Evolutionary conservation across 768 basidiomycete species (phyloP), one percentile per base, ranked within the genome.

Genomic region (Phanerochaete sordida): DNA sequence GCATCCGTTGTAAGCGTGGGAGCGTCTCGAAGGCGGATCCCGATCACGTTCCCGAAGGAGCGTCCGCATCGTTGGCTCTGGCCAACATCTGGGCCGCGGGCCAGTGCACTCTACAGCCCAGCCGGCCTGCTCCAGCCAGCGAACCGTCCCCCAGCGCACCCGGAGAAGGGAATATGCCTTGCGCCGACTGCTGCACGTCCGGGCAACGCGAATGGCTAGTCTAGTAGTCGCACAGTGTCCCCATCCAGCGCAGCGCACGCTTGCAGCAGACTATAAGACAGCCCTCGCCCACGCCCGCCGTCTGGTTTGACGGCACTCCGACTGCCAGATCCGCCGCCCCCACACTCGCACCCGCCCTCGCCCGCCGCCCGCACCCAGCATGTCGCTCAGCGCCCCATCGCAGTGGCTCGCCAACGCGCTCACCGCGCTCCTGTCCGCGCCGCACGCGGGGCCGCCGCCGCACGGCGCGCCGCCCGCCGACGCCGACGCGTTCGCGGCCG

Each of bases 401-500:
- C 47, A 62, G 45, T 62, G 61, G 61, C 61, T 62, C 48, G 61
- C 61, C 39, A 39, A 62, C 49, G 61, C 54, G 31, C 56, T 62
- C 33, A 51, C 47, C 33, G 15, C 56, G 2, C 56, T 62, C 27
- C 56, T 62, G 16, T 57, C 61, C n/a, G 27, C 61, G 37, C 56
- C 61, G 35, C 39, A 50, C 49, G n/a, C n/a, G 16, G 12, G 37
- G 21, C 33, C 26, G 31, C 24, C n/a, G 33, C 26, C 24, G 30
- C 33, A 49, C 47, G 57, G 37, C 57, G 21, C 43, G 12, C 39
- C 35, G 7, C 53, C 21, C 53, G 37, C 30, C 30, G 51, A 19
- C 2, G 52, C 57, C 19, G 67, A 68, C 58, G 35, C 61, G 35
- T 68, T 68, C 60, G 60, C 53, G 37, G 61, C 64, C 23, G 59